Base-by-base conservation (phyloP, 1,284 basidiomycete species). In the Psilocybe mexicana region DNA sequence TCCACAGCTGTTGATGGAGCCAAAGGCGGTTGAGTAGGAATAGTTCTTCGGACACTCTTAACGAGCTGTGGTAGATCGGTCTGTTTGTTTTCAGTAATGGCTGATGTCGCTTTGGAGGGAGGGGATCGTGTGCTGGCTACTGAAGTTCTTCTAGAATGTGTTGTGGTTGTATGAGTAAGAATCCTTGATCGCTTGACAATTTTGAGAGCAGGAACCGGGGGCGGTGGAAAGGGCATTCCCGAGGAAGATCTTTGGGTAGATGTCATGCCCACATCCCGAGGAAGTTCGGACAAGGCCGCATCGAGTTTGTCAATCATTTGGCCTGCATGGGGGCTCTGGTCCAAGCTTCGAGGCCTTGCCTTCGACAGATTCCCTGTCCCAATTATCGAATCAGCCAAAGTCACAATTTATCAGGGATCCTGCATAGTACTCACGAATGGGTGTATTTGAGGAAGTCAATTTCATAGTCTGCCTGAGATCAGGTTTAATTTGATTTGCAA, bases 151-250 rank as follows among this genome's bases (percentile, higher is more conserved):
- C 58, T 58, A 25, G 56, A 61, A 54, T 50, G 45, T 25, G 38
- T 49, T 11, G 36, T 54, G 33, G 52, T 58, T 38, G 47, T 14
- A 36, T 70, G 68, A 14, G 58, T 58, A 6, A 63, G 28, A 23
- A 61, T 52, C 56, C 69, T 74, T 8, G 67, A 63, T 50, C 76
- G 70, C 67, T 84, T 85, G 24, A 80, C 70, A 44, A 82, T 80
- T 28, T 75, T 77, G 42, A 81, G 64, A 25, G 78, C 81, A 43
- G 77, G 78, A 11, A 81, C 70, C 2, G 75, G 70, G 4, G 70
- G 69, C 6, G 71, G 72, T 40, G 67, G 71, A 46, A 58, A 51
- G 40, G 63, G 56, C 24, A 52, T 47, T 12, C 38, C 23, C 10
- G 51, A 42, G 4, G 61, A 60, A 45, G 62, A 55, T 53, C 57